Percentiles rank a stretch among this genome's conserved stretches.
Evolutionary conservation across 768 basidiomycete genomes (phyloP).

Genomic region (Agrocybe praecox): DNA sequence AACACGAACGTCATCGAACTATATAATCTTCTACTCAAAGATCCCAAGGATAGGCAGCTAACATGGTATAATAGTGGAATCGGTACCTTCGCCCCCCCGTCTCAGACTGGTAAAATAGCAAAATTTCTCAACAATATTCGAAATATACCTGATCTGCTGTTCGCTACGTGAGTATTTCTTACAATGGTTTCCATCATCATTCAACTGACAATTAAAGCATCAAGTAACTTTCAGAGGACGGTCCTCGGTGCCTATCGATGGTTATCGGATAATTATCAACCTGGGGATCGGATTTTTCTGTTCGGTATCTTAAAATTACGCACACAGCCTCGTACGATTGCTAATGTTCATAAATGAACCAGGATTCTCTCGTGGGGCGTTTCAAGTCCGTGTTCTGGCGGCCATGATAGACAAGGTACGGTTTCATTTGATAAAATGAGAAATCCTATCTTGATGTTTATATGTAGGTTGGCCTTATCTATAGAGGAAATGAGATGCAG

Average conservation of each 20-base stretch:
- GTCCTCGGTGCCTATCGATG: constrained; percentile 42
- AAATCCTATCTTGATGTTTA: too few species aligned
- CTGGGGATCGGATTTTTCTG: constrained; percentile 40
- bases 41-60: constrained; percentile 14
- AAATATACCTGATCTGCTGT: constrained; percentile 11
- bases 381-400: constrained; percentile 44
- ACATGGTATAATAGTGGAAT: constrained; percentile 34
- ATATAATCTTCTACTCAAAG: constrained; percentile 23
- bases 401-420: constrained; percentile 44
- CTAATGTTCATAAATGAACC: not conserved
- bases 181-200: too few species aligned
- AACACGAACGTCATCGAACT: constrained; percentile 26
- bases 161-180: constrained; percentile 8
- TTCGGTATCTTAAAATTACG: constrained; percentile 30
- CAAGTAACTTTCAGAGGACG: constrained; percentile 32
- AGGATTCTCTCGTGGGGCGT: constrained; percentile 54
- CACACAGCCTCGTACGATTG: not conserved
- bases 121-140: too few species aligned
- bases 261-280: constrained; percentile 40
- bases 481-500: constrained; percentile 40
- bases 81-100: constrained; percentile 15
- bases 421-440: too few species aligned
- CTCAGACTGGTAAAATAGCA: too few species aligned
- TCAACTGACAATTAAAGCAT: not conserved
- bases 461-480: constrained; percentile 41